phyloP scores from a whole-genome alignment of 345 rosid genomes.

The Jatropha curcas region DNA sequence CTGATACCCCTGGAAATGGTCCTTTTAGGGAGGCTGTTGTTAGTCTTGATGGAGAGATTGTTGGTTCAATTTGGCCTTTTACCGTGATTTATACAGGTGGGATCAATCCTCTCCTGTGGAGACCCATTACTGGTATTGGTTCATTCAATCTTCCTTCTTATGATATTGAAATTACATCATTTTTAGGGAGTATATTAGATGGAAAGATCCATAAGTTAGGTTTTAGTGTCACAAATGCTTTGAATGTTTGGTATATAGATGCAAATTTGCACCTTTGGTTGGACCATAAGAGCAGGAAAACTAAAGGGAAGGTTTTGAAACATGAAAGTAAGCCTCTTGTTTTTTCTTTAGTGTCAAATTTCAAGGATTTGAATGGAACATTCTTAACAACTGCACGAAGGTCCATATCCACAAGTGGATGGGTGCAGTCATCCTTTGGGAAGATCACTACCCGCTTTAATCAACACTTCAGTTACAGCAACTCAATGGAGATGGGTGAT shows the following conservation, averaged over 20 bases:
- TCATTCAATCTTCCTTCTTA: conserved; percentile 85
- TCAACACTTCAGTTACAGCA: conserved; percentile 56
- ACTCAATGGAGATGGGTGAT: conserved; percentile 55
- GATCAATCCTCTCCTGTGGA: conserved; percentile 79
- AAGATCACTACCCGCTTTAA: conserved; percentile 45
- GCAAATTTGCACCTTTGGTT: conserved; percentile 95
- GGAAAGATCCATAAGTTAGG: conserved; percentile 58
- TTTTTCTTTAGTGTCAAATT: conserved; percentile 39
- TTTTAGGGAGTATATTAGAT: conserved; percentile 67
- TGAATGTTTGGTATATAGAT: conserved; percentile 81
- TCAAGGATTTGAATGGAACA: conserved; percentile 55
- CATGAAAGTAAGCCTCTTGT: conserved; percentile 37
- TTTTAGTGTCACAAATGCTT: conserved; percentile 71
- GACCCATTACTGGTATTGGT: conserved; percentile 74
- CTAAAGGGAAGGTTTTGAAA: conserved; percentile 60
- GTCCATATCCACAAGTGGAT: conserved; percentile 52
- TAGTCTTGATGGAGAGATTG: conserved; percentile 58
- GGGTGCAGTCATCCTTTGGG: conserved; percentile 70
- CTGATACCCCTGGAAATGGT: conserved; percentile 60
- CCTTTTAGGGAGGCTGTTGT: conserved; percentile 90
- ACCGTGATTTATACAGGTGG: conserved; percentile 90
- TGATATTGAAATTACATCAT: conserved; percentile 74
- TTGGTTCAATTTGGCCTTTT: conserved; percentile 87
- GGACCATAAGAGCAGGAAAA: conserved; percentile 43
- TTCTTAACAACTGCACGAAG: conserved; percentile 52